Evolutionary conservation across 2,329 filamentous ascomycete species (phyloP), one percentile per base, ranked within the genome.

Genomic region (Alternaria sp.): DNA sequence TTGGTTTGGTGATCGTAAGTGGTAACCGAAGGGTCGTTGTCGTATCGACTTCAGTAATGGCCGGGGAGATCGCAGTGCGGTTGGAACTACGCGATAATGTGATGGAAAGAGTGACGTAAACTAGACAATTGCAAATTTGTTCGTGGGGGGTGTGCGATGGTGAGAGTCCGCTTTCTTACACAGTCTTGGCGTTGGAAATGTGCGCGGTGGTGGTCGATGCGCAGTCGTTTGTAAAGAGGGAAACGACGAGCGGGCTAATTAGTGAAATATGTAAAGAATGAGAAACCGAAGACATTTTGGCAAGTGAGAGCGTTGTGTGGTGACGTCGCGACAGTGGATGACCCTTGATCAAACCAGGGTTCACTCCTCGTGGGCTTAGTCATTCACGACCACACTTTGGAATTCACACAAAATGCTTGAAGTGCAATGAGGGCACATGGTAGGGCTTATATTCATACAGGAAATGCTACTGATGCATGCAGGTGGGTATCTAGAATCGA

Each of bases 291-390:
- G 49, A 52, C 49, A 52, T 52, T 40, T 52, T 52, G 28, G 49
- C 28, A 40, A 52, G 49, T 52, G 49, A 52, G 21, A 36, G 19
- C 13, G 49, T 52, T 52, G 49, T 52, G 49, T 52, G 28, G 19
- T 52, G 30, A 52, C 49, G 32, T 40, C 8, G 28, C 19, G 23
- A 44, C 23, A 11, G 36, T 44, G 52, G 52, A 44, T 54, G 30
- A 44, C 36, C 52, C 52, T 54, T n/a, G 58, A 52, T 28, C 46
- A 52, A 61, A 52, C 46, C 40, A 49, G 26, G n/a, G 26, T 58
- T 57, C 46, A 51, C 54, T 32, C 32, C 26, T 36, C 19, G 21
- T 40, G 17, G 40, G 3, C 5, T 40, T 11, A 12, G 46, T 28
- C 59, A 46, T 30, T 46, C 17, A 10, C 26, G 26, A 36, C 21